Conservation (phyloP, 305 asterid species). For the Fraxinus nigra region DNA sequence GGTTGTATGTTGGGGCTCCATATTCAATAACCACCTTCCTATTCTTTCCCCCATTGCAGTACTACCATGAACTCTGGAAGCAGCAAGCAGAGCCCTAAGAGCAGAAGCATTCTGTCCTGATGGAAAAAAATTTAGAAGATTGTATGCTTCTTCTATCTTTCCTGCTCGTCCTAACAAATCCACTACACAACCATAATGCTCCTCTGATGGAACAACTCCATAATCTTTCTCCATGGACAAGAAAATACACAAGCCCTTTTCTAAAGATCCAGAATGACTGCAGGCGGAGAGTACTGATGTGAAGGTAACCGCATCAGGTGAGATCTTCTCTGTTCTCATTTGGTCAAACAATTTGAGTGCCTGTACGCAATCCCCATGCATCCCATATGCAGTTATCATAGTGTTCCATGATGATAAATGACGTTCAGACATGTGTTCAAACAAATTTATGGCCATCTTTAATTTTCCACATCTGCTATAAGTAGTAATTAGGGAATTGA, state of each 20-base stretch:
- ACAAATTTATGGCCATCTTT: constrained; percentile 32
- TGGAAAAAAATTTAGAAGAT: constrained; percentile 29
- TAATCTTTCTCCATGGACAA: constrained; percentile 44
- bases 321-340: constrained; percentile 32
- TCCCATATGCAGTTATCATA: constrained; percentile 57
- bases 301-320: constrained; percentile 45
- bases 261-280: constrained; percentile 51
- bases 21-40: constrained; percentile 42
- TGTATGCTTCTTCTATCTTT: constrained; percentile 45
- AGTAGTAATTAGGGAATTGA: constrained; percentile 45
- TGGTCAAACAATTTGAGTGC: constrained; percentile 39
- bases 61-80: constrained; percentile 51
- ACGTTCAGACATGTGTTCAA: constrained; percentile 34
- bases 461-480: constrained; percentile 54
- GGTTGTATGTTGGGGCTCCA: constrained; percentile 43
- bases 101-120: constrained; percentile 30
- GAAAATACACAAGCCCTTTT: constrained; percentile 46
- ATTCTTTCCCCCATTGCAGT: constrained; percentile 42
- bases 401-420: constrained; percentile 53
- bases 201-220: constrained; percentile 43
- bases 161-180: constrained; percentile 62
- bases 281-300: constrained; percentile 55
- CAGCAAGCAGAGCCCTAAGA: constrained; percentile 53
- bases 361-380: constrained; percentile 42
- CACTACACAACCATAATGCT: constrained; percentile 60